A percentile compares a stretch with the other conserved stretches of the same genome.
phyloP scores from a whole-genome alignment of 805 yeast species.

The Candida methanosorbosa region DNA sequence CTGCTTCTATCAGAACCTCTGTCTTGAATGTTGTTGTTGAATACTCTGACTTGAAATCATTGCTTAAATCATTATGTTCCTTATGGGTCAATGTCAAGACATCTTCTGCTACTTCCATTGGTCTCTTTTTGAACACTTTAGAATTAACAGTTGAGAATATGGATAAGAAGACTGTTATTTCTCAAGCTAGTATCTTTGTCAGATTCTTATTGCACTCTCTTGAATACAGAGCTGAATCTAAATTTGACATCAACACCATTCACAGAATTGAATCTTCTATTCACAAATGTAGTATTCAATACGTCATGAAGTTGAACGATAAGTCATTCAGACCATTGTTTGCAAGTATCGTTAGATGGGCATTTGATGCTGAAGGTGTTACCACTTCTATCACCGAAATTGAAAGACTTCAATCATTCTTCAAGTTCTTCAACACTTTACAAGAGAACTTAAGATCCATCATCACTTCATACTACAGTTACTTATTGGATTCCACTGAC shows the following conservation, averaged over 20 bases:
- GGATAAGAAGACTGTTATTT: constrained; percentile 69
- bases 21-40: constrained; percentile 54
- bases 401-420: constrained; percentile 64
- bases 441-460: constrained; percentile 81
- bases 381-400: constrained; percentile 35
- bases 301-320: constrained; percentile 88
- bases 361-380: constrained; percentile 74
- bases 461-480: constrained; percentile 81
- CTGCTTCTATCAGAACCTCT: constrained; percentile 50
- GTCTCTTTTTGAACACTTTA: constrained; percentile 60
- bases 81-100: constrained; percentile 46
- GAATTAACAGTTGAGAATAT: constrained; percentile 57
- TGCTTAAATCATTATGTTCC: constrained; percentile 51
- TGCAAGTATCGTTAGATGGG: constrained; percentile 84
- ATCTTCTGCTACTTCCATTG: constrained; percentile 40
- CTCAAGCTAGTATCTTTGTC: constrained; percentile 59
- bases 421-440: constrained; percentile 76
- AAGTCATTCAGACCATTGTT: constrained; percentile 89
- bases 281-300: constrained; percentile 62
- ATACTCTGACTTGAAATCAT: constrained; percentile 57
- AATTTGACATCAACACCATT: constrained; percentile 62
- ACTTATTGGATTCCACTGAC: constrained; percentile 68
- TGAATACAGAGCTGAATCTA: constrained; percentile 55
- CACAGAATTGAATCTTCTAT: constrained; percentile 75
- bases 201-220: constrained; percentile 61